Conservation (phyloP, 768 basidiomycete species). For the Cystobasidium ongulense region DNA sequence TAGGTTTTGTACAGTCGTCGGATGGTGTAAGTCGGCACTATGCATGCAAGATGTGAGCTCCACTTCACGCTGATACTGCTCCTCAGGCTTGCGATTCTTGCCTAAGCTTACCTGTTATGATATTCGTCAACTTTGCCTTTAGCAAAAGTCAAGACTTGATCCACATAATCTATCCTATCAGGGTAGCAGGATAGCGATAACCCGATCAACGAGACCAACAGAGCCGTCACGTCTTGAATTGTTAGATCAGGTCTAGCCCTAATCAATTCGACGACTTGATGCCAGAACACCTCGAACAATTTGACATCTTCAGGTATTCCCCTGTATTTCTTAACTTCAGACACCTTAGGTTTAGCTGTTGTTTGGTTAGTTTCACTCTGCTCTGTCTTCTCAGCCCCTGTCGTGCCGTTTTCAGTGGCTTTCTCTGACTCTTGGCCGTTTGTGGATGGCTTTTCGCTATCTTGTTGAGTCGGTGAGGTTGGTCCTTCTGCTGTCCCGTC, state of each 20-base stretch:
- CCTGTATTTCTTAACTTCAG: slow-evolving; percentile 70
- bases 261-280: slow-evolving; percentile 93
- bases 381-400: background rate
- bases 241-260: slow-evolving; percentile 96
- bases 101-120: slow-evolving; percentile 16
- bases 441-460: background rate
- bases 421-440: slow-evolving; percentile 9
- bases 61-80: background rate
- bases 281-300: slow-evolving; percentile 97
- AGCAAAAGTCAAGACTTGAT: slow-evolving; percentile 86
- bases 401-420: background rate
- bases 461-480: background rate
- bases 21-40: slow-evolving; percentile 79
- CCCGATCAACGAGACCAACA: slow-evolving; percentile 89
- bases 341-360: slow-evolving; percentile 46
- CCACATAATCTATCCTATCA: slow-evolving; percentile 90
- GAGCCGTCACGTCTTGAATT: slow-evolving; percentile 93
- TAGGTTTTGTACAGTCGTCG: slow-evolving; percentile 81
- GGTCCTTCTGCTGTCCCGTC: slow-evolving; percentile 31
- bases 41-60: background rate
- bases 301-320: slow-evolving; percentile 92
- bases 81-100: background rate
- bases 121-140: slow-evolving; percentile 74
- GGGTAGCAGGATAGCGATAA: slow-evolving; percentile 95
- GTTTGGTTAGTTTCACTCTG: slow-evolving; percentile 11